Base-by-base conservation (phyloP, 2,329 filamentous ascomycete genomes). In the Biscogniauxia mediterranea region DNA sequence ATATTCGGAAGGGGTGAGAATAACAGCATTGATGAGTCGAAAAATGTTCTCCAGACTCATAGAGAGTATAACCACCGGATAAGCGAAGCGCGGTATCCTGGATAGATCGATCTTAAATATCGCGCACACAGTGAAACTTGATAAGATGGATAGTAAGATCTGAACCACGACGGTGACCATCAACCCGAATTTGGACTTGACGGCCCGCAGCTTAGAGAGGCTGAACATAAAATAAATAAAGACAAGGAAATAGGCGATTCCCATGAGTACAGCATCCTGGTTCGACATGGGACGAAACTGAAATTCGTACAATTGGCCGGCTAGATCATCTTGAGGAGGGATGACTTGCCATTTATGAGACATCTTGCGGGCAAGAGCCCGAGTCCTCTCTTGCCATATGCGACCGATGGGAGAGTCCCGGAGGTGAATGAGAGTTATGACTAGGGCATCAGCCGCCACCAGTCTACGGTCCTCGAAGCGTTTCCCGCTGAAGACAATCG, bases 401-500 rank as follows among this genome's bases (percentile, higher is more conserved):
- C 78, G 78, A 26, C 86, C 89, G 6, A 91, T 79, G 1, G 82
- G 85, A 0, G 89, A 88, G 68, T 88, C 83, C 38, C 83, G 81
- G 46, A 84, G 84, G 70, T 93, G 89, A 61, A 93, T 83, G 6
- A 94, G 77, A 6, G 90, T 93, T 62, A 94, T 87, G 58, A 94
- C 90, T 5, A 94, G 79, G 2, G 91, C 89, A 76, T 94, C 91
- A 1, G 89, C 90, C 4, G 89, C 89, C 23, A 88, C 79, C 2
- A 94, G 80, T 57, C 80, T 83, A 11, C 85, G 83, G 60, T 90
- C 85, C 60, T 88, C 83, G 66, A 92, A 93, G 3, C 83, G 81
- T 71, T 93, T 93, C n/a, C 91, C 91, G 61, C 90, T 91, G 67
- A 94, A 92, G 19, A 93, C 90, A 57, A 91, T 91, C 1, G 89